phyloP scores from a whole-genome alignment of 148 eudicot genomes.

The Fagopyrum homotropicum region DNA sequence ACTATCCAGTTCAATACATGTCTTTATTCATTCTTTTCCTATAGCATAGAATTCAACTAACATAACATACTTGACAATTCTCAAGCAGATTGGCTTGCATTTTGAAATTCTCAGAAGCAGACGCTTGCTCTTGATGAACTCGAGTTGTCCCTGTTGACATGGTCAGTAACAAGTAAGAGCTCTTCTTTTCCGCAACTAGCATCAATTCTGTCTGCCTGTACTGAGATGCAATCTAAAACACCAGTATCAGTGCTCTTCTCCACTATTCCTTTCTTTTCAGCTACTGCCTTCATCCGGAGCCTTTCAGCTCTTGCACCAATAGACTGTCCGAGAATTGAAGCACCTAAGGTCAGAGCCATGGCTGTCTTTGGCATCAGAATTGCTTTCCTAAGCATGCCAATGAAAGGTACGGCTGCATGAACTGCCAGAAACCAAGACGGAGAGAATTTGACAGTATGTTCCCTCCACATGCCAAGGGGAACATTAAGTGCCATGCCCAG shows the following conservation, averaged over 20 bases:
- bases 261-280: conserved; percentile 17
- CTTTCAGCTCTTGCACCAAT: conserved; percentile 84
- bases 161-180: not conserved
- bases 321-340: conserved; percentile 69
- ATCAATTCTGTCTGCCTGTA: not conserved
- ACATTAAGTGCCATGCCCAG: conserved; percentile 77
- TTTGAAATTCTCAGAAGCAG: not conserved
- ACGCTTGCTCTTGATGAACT: not conserved
- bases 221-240: not conserved
- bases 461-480: conserved; percentile 78
- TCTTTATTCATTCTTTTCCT: not conserved
- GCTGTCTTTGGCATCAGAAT: conserved; percentile 80
- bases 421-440: conserved; percentile 72
- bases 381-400: conserved; percentile 84
- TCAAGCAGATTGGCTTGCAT: not conserved
- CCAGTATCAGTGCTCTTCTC: not conserved
- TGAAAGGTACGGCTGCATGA: conserved; percentile 84
- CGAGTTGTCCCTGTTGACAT: not conserved
- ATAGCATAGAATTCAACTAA: not conserved
- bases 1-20: not conserved
- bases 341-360: conserved; percentile 76
- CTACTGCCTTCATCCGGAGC: conserved; percentile 38
- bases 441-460: conserved; percentile 71
- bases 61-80: not conserved
- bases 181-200: not conserved